Evolutionary conservation across 805 yeast species (phyloP).

Genomic region (Saccharomyces kudriavzevii): DNA sequence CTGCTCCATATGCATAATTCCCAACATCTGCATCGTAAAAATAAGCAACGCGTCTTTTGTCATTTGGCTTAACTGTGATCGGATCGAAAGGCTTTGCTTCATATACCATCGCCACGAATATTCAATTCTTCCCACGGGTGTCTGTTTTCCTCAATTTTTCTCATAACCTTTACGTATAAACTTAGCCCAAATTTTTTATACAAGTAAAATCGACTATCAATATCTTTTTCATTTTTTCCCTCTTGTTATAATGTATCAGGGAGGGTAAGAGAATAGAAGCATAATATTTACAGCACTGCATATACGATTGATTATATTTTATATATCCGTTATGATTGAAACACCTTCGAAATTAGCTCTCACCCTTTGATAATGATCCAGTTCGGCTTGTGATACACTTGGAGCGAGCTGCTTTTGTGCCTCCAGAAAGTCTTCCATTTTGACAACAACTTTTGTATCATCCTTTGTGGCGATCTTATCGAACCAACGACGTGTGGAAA

Average conservation of each 20-base stretch:
- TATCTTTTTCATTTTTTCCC: neutral
- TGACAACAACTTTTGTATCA: constrained; percentile 64
- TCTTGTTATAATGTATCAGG: neutral
- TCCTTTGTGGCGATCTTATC: constrained; percentile 62
- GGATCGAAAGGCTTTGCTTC: constrained; percentile 57
- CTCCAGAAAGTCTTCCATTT: constrained; percentile 64
- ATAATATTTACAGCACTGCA: neutral
- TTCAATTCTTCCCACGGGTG: neutral
- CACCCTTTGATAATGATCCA: constrained; percentile 72
- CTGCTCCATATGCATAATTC: constrained; percentile 95
- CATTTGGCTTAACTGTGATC: constrained; percentile 46
- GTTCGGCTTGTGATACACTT: constrained; percentile 80
- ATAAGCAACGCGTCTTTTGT: constrained; percentile 56
- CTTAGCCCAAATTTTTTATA: neutral
- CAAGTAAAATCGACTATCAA: neutral
- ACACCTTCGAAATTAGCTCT: constrained; percentile 61
- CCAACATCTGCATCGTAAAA: constrained; percentile 91
- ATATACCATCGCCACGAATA: constrained; percentile 32
- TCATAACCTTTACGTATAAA: neutral
- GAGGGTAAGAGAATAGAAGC: neutral
- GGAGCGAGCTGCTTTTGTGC: constrained; percentile 70
- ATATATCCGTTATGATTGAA: neutral
- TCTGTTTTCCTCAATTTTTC: neutral
- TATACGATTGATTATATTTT: neutral
- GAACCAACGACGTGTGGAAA: constrained; percentile 83